Percentiles rank a stretch among this genome's conserved stretches.
Evolutionary conservation across 805 yeast genomes (phyloP).

Genomic region (Monosporozyma unispora): DNA sequence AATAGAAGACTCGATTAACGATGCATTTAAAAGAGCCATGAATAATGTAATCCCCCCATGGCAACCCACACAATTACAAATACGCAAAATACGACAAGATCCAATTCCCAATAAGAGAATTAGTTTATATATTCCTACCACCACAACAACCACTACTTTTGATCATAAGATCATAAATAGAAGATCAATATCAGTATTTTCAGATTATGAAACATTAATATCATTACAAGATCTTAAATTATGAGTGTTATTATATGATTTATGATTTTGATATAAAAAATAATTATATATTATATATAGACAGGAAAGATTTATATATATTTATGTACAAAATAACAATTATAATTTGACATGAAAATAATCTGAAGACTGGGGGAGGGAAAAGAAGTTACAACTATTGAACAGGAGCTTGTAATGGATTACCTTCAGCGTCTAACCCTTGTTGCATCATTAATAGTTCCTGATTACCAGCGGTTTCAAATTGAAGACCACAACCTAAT

Average conservation of each 20-base stretch:
- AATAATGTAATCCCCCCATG: slow-evolving; percentile 9
- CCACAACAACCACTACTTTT: neutral
- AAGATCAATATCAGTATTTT: slow-evolving; percentile 9
- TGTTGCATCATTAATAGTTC: slow-evolving; percentile 87
- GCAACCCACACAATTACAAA: neutral
- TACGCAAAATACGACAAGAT: neutral
- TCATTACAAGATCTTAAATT: slow-evolving; percentile 5
- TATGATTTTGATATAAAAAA: neutral
- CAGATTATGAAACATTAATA: slow-evolving; percentile 9
- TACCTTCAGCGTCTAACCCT: slow-evolving; percentile 78
- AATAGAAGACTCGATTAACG: slow-evolving; percentile 6
- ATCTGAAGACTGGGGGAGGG: neutral
- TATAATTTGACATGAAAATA: neutral
- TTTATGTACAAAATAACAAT: neutral
- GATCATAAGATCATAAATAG: slow-evolving; percentile 1
- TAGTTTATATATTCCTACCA: slow-evolving; percentile 5
- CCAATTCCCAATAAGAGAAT: neutral
- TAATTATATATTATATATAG: neutral
- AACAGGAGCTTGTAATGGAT: slow-evolving; percentile 68
- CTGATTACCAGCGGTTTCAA: slow-evolving; percentile 92
- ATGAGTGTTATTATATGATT: neutral
- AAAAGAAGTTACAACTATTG: neutral
- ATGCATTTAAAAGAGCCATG: slow-evolving; percentile 17
- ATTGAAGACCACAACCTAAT: slow-evolving; percentile 89
- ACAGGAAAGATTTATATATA: neutral